Evolutionary conservation across 352 stramenopile genomes (phyloP).

Genomic region (Phytophthora citrophthora): DNA sequence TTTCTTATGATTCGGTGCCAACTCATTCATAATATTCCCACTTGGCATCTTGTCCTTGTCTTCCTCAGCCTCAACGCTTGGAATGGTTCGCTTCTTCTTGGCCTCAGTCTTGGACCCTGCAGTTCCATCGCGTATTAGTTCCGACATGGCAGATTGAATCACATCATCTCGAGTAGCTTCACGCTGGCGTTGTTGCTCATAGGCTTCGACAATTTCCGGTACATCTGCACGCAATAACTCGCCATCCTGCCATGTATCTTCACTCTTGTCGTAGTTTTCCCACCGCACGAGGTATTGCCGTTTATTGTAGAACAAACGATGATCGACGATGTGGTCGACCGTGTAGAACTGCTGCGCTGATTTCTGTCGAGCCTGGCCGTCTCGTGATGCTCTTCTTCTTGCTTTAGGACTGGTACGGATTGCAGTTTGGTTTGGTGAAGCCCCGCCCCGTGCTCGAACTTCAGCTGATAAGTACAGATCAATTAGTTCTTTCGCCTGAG

Average conservation of each 20-base stretch:
- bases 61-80: neutral
- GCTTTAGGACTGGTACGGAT: constrained; percentile 2
- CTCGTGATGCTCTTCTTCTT: constrained; percentile 14
- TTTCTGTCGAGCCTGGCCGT: constrained; percentile 2
- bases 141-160: constrained; percentile 13
- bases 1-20: constrained; percentile 20
- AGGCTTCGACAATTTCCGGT: constrained; percentile 57
- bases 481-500: constrained; percentile 42
- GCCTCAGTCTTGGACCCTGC: neutral
- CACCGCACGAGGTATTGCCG: constrained; percentile 72
- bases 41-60: constrained; percentile 7
- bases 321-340: constrained; percentile 68
- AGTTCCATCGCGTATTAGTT: constrained; percentile 11
- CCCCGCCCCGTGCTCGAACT: constrained; percentile 6
- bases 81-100: constrained; percentile 6
- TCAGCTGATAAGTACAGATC: constrained; percentile 28
- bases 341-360: constrained; percentile 40
- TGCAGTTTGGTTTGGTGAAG: neutral
- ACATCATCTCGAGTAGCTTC: constrained; percentile 6
- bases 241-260: constrained; percentile 73
- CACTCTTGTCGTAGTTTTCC: constrained; percentile 66
- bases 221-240: constrained; percentile 59
- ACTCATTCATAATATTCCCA: neutral
- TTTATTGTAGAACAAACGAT: constrained; percentile 46
- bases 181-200: constrained; percentile 42